Evolutionary conservation across 2,329 filamentous ascomycete species (phyloP).

Genomic region (Helotiales sp.): DNA sequence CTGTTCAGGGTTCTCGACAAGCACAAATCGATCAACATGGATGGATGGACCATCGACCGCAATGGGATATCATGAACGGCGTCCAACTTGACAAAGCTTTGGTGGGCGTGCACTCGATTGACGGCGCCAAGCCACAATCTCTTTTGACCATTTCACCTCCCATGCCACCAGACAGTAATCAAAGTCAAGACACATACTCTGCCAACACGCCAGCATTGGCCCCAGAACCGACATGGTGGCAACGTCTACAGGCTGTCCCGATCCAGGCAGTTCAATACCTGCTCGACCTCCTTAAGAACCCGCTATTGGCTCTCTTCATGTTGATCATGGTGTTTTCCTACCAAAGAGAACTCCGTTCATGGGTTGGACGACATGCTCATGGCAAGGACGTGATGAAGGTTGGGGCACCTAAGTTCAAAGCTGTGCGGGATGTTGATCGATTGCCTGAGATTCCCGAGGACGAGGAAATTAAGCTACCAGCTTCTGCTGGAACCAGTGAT

Average conservation of each 20-base stretch:
- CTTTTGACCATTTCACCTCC: constrained; percentile 47
- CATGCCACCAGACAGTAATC: not conserved
- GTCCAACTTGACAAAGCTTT: constrained; percentile 60
- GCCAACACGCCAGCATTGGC: constrained; percentile 33
- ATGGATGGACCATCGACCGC: constrained; percentile 46
- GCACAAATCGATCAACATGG: constrained; percentile 53
- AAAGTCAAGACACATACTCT: not conserved
- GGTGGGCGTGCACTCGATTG: constrained; percentile 70
- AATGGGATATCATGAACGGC: constrained; percentile 36
- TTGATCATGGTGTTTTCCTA: constrained; percentile 25
- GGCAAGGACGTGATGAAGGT: constrained; percentile 26
- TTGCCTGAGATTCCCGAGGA: constrained; percentile 10
- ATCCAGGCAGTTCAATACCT: constrained; percentile 50
- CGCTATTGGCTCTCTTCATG: constrained; percentile 40
- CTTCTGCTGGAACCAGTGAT: constrained; percentile 6
- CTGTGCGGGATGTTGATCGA: constrained; percentile 1
- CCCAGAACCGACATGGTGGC: constrained; percentile 43
- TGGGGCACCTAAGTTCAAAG: constrained; percentile 13
- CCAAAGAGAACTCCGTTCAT: constrained; percentile 27
- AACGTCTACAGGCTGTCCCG: constrained; percentile 52
- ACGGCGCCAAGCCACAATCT: constrained; percentile 43
- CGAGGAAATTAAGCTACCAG: constrained; percentile 10
- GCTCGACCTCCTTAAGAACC: constrained; percentile 57
- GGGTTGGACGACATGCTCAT: constrained; percentile 34
- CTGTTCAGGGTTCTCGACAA: constrained; percentile 64